Conservation (phyloP, 116 monocot genomes). For the Dioscorea cayenensis region DNA sequence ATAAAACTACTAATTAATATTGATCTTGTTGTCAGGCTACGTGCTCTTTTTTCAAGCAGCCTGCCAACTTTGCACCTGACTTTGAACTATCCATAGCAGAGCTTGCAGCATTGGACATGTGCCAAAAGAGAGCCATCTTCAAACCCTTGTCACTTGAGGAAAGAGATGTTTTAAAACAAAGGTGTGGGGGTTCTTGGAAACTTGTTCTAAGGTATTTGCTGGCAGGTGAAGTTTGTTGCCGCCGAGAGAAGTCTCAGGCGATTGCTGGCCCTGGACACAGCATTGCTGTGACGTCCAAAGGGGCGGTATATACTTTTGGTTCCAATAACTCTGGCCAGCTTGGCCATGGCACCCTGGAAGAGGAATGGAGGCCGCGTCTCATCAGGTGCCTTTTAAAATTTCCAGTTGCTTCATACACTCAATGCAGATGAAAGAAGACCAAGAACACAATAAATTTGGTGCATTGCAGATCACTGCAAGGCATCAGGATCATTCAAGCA, state of each 20-base stretch:
- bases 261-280: conserved; percentile 96
- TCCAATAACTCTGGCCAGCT: conserved; percentile 87
- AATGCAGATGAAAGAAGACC: conserved; percentile 10
- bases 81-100: conserved; percentile 68
- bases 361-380: conserved; percentile 76
- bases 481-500: conserved; percentile 88
- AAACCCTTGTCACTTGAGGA: conserved; percentile 53
- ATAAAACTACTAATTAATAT: conserved; percentile 37
- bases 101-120: conserved; percentile 87
- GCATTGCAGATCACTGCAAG: conserved; percentile 71
- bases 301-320: conserved; percentile 78
- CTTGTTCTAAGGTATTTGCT: conserved; percentile 73
- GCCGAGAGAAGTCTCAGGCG: conserved; percentile 85
- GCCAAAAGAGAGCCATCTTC: conserved; percentile 74
- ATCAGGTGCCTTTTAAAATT: conserved; percentile 58
- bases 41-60: conserved; percentile 77
- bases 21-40: conserved; percentile 60
- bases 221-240: conserved; percentile 71
- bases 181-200: conserved; percentile 85
- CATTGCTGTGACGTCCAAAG: conserved; percentile 69
- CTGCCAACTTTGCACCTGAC: conserved; percentile 74
- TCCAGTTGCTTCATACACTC: conserved; percentile 18
- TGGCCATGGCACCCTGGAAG: conserved; percentile 79
- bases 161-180: conserved; percentile 39
- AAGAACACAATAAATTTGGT: conserved; percentile 20